Conservation (phyloP, 176 grass and related monocot genomes). For the Tillandsia fasciculata region DNA sequence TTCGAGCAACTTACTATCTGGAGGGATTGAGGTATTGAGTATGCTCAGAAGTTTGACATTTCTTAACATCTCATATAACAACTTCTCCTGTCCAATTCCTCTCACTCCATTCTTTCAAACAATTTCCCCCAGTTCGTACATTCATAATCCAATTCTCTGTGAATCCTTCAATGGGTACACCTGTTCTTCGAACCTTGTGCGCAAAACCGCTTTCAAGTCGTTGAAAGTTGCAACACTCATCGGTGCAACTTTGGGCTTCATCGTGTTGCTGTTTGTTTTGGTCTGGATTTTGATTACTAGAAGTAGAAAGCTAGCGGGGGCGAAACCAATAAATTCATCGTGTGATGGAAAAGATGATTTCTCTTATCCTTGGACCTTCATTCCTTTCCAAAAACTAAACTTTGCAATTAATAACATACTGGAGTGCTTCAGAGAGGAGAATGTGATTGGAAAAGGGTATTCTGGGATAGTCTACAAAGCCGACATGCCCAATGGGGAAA, state of each 20-base stretch:
- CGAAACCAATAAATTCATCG: slow-evolving; percentile 37
- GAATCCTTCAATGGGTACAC: slow-evolving; percentile 67
- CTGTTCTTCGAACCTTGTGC: slow-evolving; percentile 54
- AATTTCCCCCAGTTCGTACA: slow-evolving; percentile 49
- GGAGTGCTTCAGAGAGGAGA: slow-evolving; percentile 78
- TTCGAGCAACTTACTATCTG: slow-evolving; percentile 53
- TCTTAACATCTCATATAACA: slow-evolving; percentile 89
- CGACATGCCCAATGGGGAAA: slow-evolving; percentile 81
- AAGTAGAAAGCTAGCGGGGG: slow-evolving; percentile 22
- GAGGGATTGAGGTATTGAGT: slow-evolving; percentile 57
- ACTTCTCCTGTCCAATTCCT: slow-evolving; percentile 91
- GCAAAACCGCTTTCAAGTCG: slow-evolving; percentile 48
- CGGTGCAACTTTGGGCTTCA: slow-evolving; percentile 42
- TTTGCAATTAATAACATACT: slow-evolving; percentile 65
- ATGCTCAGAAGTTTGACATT: slow-evolving; percentile 67
- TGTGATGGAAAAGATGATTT: slow-evolving; percentile 50
- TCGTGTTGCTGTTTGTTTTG: slow-evolving; percentile 38
- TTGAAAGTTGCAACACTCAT: slow-evolving; percentile 50
- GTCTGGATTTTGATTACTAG: slow-evolving; percentile 63
- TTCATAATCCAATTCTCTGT: slow-evolving; percentile 51
- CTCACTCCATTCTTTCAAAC: slow-evolving; percentile 77
- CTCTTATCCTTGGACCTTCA: slow-evolving; percentile 90
- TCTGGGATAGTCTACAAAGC: slow-evolving; percentile 90
- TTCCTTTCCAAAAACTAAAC: slow-evolving; percentile 75
- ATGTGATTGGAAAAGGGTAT: slow-evolving; percentile 88